Conservation (phyloP, 352 stramenopile species). For the Pythium angustatum region DNA sequence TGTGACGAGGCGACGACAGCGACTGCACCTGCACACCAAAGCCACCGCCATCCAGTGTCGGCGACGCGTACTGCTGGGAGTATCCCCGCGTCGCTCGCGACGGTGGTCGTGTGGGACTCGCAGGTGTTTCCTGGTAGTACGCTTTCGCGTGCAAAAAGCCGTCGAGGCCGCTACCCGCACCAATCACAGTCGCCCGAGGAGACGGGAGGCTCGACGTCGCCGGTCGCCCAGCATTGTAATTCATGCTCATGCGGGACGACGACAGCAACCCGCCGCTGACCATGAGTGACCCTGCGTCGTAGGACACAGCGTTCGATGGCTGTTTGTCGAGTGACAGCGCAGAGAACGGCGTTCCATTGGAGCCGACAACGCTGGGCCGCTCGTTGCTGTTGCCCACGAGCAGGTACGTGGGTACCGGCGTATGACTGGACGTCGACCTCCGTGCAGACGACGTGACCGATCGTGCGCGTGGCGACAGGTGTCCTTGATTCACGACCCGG, state of each 20-base stretch:
- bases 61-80: slow-evolving; percentile 15
- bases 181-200: background rate
- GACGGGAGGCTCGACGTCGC: slow-evolving; percentile 4
- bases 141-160: slow-evolving; percentile 14
- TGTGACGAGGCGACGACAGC: background rate
- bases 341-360: background rate
- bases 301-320: background rate
- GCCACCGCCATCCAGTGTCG: too few relatives aligned
- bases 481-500: background rate
- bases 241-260: slow-evolving; percentile 15
- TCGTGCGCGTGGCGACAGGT: slow-evolving; percentile 4
- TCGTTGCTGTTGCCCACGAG: background rate
- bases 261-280: slow-evolving; percentile 3
- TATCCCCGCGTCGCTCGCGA: slow-evolving; percentile 14
- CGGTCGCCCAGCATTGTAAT: slow-evolving; percentile 8
- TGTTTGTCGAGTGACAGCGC: background rate
- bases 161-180: background rate
- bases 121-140: slow-evolving; percentile 13
- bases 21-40: slow-evolving; percentile 3
- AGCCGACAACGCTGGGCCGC: background rate
- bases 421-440: background rate
- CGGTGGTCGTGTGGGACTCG: slow-evolving; percentile 1
- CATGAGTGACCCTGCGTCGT: background rate
- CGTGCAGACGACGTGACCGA: slow-evolving; percentile 6
- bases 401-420: background rate